phyloP scores from a whole-genome alignment of 1,139 yeast species.

The Scheffersomyces segobiensis region DNA sequence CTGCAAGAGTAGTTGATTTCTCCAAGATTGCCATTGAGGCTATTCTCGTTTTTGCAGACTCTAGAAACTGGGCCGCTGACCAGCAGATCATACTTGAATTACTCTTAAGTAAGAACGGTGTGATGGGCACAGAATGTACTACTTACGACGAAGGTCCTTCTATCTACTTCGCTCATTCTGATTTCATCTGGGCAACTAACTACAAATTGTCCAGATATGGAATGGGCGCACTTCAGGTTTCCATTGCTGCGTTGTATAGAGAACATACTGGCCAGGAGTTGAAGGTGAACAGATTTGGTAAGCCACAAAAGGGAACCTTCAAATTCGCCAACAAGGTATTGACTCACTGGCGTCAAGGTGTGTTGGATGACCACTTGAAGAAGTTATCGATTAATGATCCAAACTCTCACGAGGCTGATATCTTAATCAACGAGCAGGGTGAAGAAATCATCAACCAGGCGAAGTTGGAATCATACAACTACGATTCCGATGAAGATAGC shows the following conservation, averaged over 20 bases:
- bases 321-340: constrained; percentile 76
- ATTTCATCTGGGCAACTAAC: constrained; percentile 87
- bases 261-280: constrained; percentile 81
- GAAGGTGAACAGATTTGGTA: constrained; percentile 77
- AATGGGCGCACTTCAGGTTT: constrained; percentile 87
- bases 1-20: constrained; percentile 64
- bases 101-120: constrained; percentile 70
- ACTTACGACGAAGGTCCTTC: constrained; percentile 77
- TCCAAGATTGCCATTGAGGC: constrained; percentile 65
- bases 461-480: constrained; percentile 39
- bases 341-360: constrained; percentile 75
- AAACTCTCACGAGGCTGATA: constrained; percentile 47
- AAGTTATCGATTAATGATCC: constrained; percentile 50
- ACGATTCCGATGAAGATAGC: constrained; percentile 33
- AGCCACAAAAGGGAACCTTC: constrained; percentile 84
- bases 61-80: constrained; percentile 88
- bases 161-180: constrained; percentile 84
- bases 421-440: constrained; percentile 48
- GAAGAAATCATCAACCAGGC: constrained; percentile 49
- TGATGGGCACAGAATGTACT: constrained; percentile 75
- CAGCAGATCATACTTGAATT: constrained; percentile 83
- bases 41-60: constrained; percentile 77
- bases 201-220: constrained; percentile 79
- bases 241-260: constrained; percentile 76
- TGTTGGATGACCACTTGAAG: constrained; percentile 70